phyloP scores from a whole-genome alignment of 2,329 filamentous ascomycete species.

The Epichloe typhina region DNA sequence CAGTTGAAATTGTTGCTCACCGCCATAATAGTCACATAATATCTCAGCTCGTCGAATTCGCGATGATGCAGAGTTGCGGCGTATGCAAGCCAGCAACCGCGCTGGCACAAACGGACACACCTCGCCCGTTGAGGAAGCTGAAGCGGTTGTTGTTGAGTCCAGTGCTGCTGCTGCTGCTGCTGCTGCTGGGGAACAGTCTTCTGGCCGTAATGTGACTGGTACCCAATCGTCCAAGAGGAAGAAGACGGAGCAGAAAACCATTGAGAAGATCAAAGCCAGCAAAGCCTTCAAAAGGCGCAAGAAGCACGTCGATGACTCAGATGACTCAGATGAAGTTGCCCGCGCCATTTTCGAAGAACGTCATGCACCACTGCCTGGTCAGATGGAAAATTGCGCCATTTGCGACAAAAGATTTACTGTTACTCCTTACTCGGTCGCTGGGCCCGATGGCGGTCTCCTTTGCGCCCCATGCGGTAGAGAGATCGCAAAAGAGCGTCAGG shows the following conservation, averaged over 20 bases:
- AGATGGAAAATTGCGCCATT: conserved; percentile 76
- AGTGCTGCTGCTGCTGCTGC: not conserved
- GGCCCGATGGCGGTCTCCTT: conserved; percentile 72
- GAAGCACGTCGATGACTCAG: conserved; percentile 21
- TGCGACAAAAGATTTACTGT: conserved; percentile 87
- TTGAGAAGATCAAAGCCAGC: conserved; percentile 49
- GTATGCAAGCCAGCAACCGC: conserved; percentile 23
- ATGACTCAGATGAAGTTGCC: conserved; percentile 35
- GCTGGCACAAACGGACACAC: conserved; percentile 12
- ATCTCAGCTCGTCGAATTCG: conserved; percentile 50
- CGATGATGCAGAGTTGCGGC: conserved; percentile 33
- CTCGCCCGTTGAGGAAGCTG: conserved; percentile 5
- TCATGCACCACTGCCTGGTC: conserved; percentile 54
- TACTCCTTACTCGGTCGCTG: conserved; percentile 73
- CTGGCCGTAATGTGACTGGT: conserved; percentile 12
- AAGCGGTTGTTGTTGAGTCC: conserved; percentile 10
- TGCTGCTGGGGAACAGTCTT: conserved; percentile 12
- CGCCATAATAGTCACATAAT: conserved; percentile 45
- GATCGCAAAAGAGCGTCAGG: conserved; percentile 43
- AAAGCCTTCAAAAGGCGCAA: conserved; percentile 45
- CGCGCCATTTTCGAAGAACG: conserved; percentile 33
- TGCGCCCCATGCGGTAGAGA: conserved; percentile 73
- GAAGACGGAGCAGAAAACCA: conserved; percentile 35
- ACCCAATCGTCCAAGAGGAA: conserved; percentile 24
- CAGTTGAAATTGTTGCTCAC: conserved; percentile 10